Base-by-base conservation (phyloP, 768 basidiomycete species). In the Cubamyces sp. region DNA sequence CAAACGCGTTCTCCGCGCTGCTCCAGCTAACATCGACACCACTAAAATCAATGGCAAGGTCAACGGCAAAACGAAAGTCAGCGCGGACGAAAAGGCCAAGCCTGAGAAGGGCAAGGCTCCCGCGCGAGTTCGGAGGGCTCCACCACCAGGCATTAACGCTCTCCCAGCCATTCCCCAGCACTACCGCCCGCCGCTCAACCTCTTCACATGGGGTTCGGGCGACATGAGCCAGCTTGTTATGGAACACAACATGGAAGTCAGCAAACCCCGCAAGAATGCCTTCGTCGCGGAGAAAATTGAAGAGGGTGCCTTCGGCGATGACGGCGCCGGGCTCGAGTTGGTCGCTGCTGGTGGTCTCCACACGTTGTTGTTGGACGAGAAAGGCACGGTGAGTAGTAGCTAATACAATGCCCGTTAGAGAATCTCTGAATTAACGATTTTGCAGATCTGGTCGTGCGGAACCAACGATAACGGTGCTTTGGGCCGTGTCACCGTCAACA, bases 151-250 rank as follows among this genome's bases (percentile, higher is more conserved):
- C 18, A 49, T 88, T 69, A 90, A 88, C 66, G 77, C 84, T 8
- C 78, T 93, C 3, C 91, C 90, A 16, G 74, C 78, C 7, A 81
- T 86, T 28, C 83, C 84, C 9, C 70, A 77, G 49, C 82, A 84
- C 58, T 68, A 78, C 47, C 82, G 87, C 46, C 94, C 93, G 19
- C 80, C 87, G 37, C 81, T 85, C 15, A 82, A 88, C 43, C 79
- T 95, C 18, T 96, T 95, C 65, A 88, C 84, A 8, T 98, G 92
- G 85, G 96, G 96, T 7, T 87, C 89, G 12, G 95, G 94, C 26
- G 95, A 96, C 74, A 94, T 94, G 77, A 96, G 95, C 30, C 96
- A 98, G 74, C 90, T 97, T 69, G 97, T 96, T 34, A 84, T 96
- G 79, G 85, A 87, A 65, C 71, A 77, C 51, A 77, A 94, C 34